Conservation (phyloP, 192 early-diverging fungal genomes). For the Coemansia asiatica region DNA sequence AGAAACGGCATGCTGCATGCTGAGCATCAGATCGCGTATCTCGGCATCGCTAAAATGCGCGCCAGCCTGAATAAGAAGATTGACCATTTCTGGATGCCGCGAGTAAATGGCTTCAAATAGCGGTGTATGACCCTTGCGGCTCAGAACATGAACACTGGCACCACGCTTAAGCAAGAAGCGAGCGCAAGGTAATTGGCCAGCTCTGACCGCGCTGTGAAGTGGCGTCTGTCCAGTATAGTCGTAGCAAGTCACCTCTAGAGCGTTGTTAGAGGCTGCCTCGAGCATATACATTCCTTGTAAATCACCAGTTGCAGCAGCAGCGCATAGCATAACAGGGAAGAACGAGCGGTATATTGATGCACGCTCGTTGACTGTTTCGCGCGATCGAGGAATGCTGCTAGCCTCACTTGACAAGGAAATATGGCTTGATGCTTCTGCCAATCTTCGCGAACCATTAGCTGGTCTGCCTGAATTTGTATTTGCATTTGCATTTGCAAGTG, state of each 20-base stretch:
- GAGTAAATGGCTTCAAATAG: constrained; percentile 78
- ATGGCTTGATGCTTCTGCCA: not conserved
- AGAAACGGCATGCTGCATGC: constrained; percentile 52
- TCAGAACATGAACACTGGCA: constrained; percentile 87
- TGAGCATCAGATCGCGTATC: constrained; percentile 62
- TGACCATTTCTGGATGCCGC: constrained; percentile 62
- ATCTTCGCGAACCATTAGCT: not conserved
- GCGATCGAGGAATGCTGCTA: constrained; percentile 17
- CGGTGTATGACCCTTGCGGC: constrained; percentile 86
- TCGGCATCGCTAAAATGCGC: constrained; percentile 90
- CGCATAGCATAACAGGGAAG: constrained; percentile 81
- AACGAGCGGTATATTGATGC: constrained; percentile 73
- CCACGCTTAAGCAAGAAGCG: constrained; percentile 79
- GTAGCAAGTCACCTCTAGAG: constrained; percentile 66
- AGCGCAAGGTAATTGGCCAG: constrained; percentile 71
- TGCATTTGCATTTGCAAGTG: not conserved
- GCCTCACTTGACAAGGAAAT: not conserved
- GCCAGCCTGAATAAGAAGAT: constrained; percentile 72
- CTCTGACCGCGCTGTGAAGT: constrained; percentile 81
- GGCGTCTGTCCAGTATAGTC: constrained; percentile 84
- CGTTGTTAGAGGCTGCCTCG: constrained; percentile 57
- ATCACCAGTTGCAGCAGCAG: constrained; percentile 83
- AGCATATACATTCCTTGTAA: constrained; percentile 73
- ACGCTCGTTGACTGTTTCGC: constrained; percentile 58
- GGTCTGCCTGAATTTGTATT: not conserved